phyloP scores from a whole-genome alignment of 352 stramenopile species.

The Plasmopara viticola region DNA sequence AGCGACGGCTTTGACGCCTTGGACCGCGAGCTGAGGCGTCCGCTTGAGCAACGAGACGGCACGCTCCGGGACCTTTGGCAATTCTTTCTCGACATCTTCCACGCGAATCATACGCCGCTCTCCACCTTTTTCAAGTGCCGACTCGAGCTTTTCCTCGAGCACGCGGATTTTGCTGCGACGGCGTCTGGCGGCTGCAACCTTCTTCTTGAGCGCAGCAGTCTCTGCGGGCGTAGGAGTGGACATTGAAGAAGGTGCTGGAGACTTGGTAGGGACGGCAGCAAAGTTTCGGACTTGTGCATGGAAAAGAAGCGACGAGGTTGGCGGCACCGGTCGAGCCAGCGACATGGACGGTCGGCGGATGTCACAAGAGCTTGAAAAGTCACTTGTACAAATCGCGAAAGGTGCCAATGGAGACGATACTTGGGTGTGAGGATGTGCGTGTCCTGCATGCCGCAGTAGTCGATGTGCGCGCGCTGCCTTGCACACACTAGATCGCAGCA shows the following conservation, averaged over 20 bases:
- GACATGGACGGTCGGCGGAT: conserved; percentile 4
- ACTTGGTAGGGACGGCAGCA: conserved; percentile 36
- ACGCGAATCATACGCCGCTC: conserved; percentile 75
- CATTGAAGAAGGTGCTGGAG: conserved; percentile 4
- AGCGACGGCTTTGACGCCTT: conserved; percentile 48
- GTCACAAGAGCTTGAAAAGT: conserved; percentile 16
- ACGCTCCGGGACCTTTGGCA: conserved; percentile 68
- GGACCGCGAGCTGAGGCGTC: conserved; percentile 50
- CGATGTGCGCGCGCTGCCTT: conserved; percentile 32
- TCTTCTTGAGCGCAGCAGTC: conserved; percentile 67
- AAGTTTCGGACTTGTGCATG: conserved; percentile 34
- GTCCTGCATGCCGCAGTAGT: conserved; percentile 19
- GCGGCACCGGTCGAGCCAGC: conserved; percentile 11
- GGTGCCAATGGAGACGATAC: conserved; percentile 6
- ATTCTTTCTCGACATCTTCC: conserved; percentile 66
- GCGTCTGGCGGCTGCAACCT: conserved; percentile 59
- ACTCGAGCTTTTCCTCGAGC: conserved; percentile 74
- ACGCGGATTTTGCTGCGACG: conserved; percentile 76
- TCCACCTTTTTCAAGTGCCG: conserved; percentile 68
- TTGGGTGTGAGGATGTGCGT: conserved; percentile 8
- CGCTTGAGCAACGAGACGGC: conserved; percentile 64
- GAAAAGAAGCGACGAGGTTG: conserved; percentile 18
- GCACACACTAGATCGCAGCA: conserved; percentile 42
- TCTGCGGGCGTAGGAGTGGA: conserved; percentile 24
- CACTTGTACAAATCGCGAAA: conserved; percentile 4